These are phyloP conservation scores for Cyberlindnera nakhonratchasimensis DNA, from an alignment of 805 yeast species.

Conservation along the genomic window DNA sequence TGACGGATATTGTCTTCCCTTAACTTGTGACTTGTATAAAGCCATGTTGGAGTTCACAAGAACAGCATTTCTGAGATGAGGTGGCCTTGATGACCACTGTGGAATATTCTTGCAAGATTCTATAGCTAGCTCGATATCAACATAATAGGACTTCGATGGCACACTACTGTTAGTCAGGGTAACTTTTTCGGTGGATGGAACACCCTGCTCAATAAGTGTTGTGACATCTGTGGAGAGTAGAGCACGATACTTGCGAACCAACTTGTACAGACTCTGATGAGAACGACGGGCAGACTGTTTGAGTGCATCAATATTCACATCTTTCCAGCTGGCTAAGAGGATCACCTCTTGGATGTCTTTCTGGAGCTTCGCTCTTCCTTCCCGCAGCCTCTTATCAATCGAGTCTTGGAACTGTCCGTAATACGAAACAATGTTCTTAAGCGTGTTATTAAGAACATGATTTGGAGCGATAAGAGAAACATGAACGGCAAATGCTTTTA, in stretches of 20 bases:
- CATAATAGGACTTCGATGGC: conserved; percentile 2
- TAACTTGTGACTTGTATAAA: conserved; percentile 37
- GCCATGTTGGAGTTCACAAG: conserved; percentile 55
- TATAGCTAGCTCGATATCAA: conserved; percentile 14
- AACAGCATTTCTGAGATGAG: conserved; percentile 48
- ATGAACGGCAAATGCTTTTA: conserved; percentile 64
- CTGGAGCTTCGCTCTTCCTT: conserved; percentile 53
- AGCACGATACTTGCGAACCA: conserved; percentile 76
- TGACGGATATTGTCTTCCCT: conserved; percentile 39
- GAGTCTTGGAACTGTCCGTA: conserved; percentile 60
- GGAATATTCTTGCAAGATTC: conserved; percentile 28
- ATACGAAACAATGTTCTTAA: conserved; percentile 57
- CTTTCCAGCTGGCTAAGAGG: conserved; percentile 93
- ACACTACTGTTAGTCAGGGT: conserved; percentile 4
- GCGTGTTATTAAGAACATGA: conserved; percentile 34
- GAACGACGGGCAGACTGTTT: conserved; percentile 92
- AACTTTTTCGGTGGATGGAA: conserved; percentile 30
- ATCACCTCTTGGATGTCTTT: conserved; percentile 85
- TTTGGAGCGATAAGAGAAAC: conserved; percentile 32
- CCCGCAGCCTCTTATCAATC: conserved; percentile 43
- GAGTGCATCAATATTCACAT: conserved; percentile 87
- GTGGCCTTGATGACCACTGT: conserved; percentile 55
- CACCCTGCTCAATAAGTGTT: conserved; percentile 57
- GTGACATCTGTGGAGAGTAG: conserved; percentile 50
- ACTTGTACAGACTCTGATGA: conserved; percentile 77